phyloP scores from a whole-genome alignment of 768 basidiomycete species.

The Phlebiopsis flavidoalba region DNA sequence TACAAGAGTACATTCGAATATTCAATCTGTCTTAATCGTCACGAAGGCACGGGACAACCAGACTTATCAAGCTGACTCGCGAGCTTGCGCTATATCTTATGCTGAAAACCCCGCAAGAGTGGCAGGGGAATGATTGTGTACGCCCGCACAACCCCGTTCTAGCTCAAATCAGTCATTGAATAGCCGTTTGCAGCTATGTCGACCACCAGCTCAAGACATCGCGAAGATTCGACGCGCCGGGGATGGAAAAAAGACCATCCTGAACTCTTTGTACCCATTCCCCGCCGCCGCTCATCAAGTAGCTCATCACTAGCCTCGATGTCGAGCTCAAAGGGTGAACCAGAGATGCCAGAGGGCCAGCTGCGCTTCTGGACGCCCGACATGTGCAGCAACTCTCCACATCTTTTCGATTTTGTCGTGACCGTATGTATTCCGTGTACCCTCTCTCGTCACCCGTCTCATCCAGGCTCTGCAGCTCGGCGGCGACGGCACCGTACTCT shows the following conservation, averaged over 20 bases:
- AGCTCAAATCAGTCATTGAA: neutral
- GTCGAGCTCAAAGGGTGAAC: conserved; percentile 17
- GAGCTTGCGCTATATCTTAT: conserved; percentile 94
- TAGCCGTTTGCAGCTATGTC: conserved; percentile 65
- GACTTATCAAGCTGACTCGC: conserved; percentile 90
- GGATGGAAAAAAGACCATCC: conserved; percentile 84
- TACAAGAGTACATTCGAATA: conserved; percentile 84
- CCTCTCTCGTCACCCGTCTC: neutral
- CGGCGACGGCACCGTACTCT: conserved; percentile 96
- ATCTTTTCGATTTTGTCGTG: conserved; percentile 96
- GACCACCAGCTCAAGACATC: conserved; percentile 87
- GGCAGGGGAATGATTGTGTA: conserved; percentile 86
- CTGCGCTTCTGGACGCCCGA: conserved; percentile 95
- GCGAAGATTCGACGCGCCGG: conserved; percentile 89
- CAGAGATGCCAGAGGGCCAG: conserved; percentile 71
- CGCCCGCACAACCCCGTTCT: conserved; percentile 22
- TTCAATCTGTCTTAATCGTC: conserved; percentile 90
- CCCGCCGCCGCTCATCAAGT: conserved; percentile 69
- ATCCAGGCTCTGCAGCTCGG: conserved; percentile 59
- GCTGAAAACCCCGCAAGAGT: conserved; percentile 68
- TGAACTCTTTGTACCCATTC: conserved; percentile 77
- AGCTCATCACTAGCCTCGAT: conserved; percentile 54
- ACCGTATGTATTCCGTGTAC: conserved; percentile 56
- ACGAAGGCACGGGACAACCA: conserved; percentile 97
- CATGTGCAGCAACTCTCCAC: conserved; percentile 88